Base-by-base conservation (phyloP, 495 filamentous ascomycete species). In the Podospora sp. region DNA sequence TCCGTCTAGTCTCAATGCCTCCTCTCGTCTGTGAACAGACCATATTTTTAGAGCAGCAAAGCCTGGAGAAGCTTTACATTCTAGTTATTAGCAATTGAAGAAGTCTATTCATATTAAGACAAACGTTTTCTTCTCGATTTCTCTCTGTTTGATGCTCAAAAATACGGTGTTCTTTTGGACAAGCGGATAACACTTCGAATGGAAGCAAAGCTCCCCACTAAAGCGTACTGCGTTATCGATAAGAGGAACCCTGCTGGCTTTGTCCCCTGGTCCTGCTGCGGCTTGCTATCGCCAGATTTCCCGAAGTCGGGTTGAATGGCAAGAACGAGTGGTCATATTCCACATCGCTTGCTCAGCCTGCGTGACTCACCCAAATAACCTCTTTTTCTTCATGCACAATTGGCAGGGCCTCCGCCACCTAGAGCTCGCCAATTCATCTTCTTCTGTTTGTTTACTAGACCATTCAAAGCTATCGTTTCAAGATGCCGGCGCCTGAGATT, bases 401-500 rank as follows among this genome's bases (percentile, higher is more conserved):
- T 60, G 25, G 25, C 57, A 12, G 57, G 12, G 40, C 26, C 11
- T 36, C 18, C 12, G 14, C 14, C 1, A 29, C 20, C 21, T n/a
- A 18, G 40, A 9, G 9, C 40, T 25, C 22, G 12, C 60, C 36
- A 62, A 20, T 62, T 62, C 35, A 27, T 3, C 7, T 59, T 59
- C 9, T 6, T 18, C 29, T 26, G 25, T 58, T 58, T 21, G 9
- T 25, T 56, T 16, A 56, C 21, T 46, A 11, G 40, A 11, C 40
- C 12, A 18, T 59, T 35, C 27, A 0, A 9, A 35, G 18, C 12
- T 24, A 26, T 36, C 29, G n/a, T 40, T 21, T 51, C 61, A 75
- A 64, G 63, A 88, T 86, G 82, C 69, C 77, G 62, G 76, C 74
- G 65, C 75, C 79, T 71, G 85, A 83, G 73, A 76, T 95, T 61